Conservation (phyloP, 345 rosid genomes). For the Arabidopsis suecica region DNA sequence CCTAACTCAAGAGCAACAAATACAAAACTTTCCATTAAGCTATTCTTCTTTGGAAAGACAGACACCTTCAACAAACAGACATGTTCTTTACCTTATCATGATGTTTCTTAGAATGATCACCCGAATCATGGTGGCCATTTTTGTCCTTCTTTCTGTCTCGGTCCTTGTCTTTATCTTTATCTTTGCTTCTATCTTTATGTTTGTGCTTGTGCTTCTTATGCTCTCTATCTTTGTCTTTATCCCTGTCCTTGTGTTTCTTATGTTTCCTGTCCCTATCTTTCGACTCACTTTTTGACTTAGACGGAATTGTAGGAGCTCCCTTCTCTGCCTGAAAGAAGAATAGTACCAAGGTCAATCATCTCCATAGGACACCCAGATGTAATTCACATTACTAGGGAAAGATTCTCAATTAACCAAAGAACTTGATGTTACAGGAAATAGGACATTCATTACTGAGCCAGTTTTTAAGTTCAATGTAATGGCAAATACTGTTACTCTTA, state of each 20-base stretch:
- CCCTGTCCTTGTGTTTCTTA: slow-evolving; percentile 85
- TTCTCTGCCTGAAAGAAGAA: slow-evolving; percentile 63
- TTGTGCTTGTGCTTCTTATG: slow-evolving; percentile 90
- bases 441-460: not conserved
- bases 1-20: slow-evolving; percentile 9
- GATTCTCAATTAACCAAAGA: slow-evolving; percentile 6
- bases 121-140: slow-evolving; percentile 81
- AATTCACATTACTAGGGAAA: slow-evolving; percentile 6
- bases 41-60: slow-evolving; percentile 14
- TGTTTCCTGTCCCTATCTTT: slow-evolving; percentile 92
- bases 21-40: slow-evolving; percentile 6
- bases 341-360: slow-evolving; percentile 2
- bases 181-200: slow-evolving; percentile 85
- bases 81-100: slow-evolving; percentile 78
- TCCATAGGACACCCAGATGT: slow-evolving; percentile 2
- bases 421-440: slow-evolving; percentile 4
- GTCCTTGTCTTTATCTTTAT: slow-evolving; percentile 80
- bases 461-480: slow-evolving; percentile 11
- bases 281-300: slow-evolving; percentile 71
- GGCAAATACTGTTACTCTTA: not conserved
- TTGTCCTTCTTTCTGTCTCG: slow-evolving; percentile 80
- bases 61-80: slow-evolving; percentile 27
- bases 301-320: slow-evolving; percentile 74
- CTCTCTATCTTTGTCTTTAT: slow-evolving; percentile 87
- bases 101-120: slow-evolving; percentile 80